Base-by-base conservation (phyloP, 306 rosid genomes). In the Quercus dentata region DNA sequence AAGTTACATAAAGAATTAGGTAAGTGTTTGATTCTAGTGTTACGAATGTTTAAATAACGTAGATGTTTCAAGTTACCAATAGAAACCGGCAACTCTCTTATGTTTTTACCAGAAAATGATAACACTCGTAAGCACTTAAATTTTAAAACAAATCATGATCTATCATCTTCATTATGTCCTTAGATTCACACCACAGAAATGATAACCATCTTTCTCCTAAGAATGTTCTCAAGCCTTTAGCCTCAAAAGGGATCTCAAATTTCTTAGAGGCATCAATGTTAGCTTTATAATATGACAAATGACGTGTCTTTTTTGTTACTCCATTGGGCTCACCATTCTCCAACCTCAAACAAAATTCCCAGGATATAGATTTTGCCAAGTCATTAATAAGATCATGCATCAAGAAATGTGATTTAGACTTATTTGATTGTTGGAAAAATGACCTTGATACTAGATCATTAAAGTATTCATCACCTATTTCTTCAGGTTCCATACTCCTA, bases 331-430 rank as follows among this genome's bases (percentile, higher is more conserved):
- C 10, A 17, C 23, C 3, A 5, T 64, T 77, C 55, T 76, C 76
- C 46, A 74, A 54, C 54, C 28, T 73, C 21, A 46, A 68, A 51
- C 35, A 72, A 13, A 74, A 69, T 20, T 77, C 67, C 9, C 80
- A 62, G 5, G 73, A 75, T 15, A 79, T 57, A 59, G 17, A 55
- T 21, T 81, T 76, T 62, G 86, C 89, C 19, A 89, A 55, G 44
- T 87, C 89, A 52, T 83, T 51, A 12, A 83, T 62, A 46, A 83
- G 84, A 57, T 74, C 80, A 72, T 85, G 89, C 86, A 87, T 82
- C 41, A 76, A 17, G 69, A 75, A 85, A 30, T 2, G 0, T 0
- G 21, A 8, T 14, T 4, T 0, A 12, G 70, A 33, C 7, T 27
- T 74, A 28, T 73, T 52, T 23, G 86, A 82, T 15, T 79, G 75